Base-by-base conservation (phyloP, 2,329 filamentous ascomycete genomes). In the Didymella segeticola region DNA sequence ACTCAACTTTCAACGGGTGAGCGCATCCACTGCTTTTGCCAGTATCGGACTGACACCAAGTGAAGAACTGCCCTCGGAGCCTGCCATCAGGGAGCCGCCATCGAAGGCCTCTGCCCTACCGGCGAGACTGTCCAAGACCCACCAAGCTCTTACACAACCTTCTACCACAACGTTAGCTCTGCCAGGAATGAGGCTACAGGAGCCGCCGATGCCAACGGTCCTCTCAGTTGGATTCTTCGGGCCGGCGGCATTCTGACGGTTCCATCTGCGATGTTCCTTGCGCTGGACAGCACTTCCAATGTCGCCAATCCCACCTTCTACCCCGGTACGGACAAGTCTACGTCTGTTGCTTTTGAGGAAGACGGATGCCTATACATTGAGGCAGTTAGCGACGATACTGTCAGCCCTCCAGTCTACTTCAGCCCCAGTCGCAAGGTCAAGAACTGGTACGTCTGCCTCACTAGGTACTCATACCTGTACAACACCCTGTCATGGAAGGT, bases 51-150 rank as follows among this genome's bases (percentile, higher is more conserved):
- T 37, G 10, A 37, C 2, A 11, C 23, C 3, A 2, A 12, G 3
- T 5, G 10, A 37, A 60, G 62, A 12, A 57, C 45, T 50, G 62
- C 57, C 25, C 56, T 69, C 2, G 62, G 62, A 29, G 62, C 64
- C 22, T 70, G 78, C 66, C 78, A 80, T 52, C 72, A 77, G 66
- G 78, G 78, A 29, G 78, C 78, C 30, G 78, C 73, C 3, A 78
- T 78, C 47, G 77, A 80, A 64, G 75, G 70, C 12, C 72, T 80
- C 29, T 69, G 68, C 34, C 42, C 43, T 7, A 56, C 47, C 10
- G 27, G 43, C 4, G 29, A 56, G 14, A 58, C 43, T 7, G 22
- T 47, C 8, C 19, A 38, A 7, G 52, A 61, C 14, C 43, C 50
- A 17, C 34, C 62, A 17, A 26, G 22, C 5, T 42, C 54, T 25